Conservation (phyloP, 495 filamentous ascomycete genomes). For the Tetracladium setigerum region DNA sequence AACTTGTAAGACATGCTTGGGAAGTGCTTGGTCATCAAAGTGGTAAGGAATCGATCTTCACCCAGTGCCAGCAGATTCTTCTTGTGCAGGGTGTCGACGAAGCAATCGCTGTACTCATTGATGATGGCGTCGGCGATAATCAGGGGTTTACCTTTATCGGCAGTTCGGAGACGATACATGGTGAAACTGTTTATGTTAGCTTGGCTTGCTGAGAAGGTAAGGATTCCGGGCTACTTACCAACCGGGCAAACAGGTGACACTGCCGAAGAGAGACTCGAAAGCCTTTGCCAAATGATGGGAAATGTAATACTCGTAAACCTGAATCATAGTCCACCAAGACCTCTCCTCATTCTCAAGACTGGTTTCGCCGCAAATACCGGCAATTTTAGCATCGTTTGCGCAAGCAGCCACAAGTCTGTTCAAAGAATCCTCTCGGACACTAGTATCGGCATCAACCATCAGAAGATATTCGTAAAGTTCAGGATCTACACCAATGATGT, state of each 20-base stretch:
- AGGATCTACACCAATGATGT: slow-evolving; percentile 95
- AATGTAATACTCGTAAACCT: slow-evolving; percentile 98
- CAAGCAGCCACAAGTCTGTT: slow-evolving; percentile 91
- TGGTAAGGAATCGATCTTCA: slow-evolving; percentile 96
- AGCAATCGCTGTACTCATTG: slow-evolving; percentile 76
- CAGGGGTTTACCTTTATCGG: slow-evolving; percentile 82
- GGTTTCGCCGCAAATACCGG: slow-evolving; percentile 95
- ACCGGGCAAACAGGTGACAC: slow-evolving; percentile 95
- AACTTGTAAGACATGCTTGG: slow-evolving; percentile 95
- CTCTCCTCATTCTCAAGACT: slow-evolving; percentile 90
- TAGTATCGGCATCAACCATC: slow-evolving; percentile 97
- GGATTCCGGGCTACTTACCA: slow-evolving; percentile 58
- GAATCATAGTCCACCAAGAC: slow-evolving; percentile 99
- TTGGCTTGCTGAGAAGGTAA: slow-evolving; percentile 25
- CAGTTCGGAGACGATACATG: slow-evolving; percentile 95
- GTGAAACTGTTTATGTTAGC: slow-evolving; percentile 61
- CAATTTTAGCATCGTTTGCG: slow-evolving; percentile 90
- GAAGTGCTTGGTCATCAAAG: slow-evolving; percentile 96
- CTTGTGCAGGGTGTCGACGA: slow-evolving; percentile 94
- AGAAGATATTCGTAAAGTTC: slow-evolving; percentile 96
- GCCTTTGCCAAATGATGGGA: slow-evolving; percentile 91
- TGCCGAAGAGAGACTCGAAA: slow-evolving; percentile 92
- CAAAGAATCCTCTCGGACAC: slow-evolving; percentile 84
- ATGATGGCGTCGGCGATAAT: slow-evolving; percentile 87
- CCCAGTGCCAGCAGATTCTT: slow-evolving; percentile 94